phyloP scores from a whole-genome alignment of 257 asterid genomes.

The Solanum etuberosum region DNA sequence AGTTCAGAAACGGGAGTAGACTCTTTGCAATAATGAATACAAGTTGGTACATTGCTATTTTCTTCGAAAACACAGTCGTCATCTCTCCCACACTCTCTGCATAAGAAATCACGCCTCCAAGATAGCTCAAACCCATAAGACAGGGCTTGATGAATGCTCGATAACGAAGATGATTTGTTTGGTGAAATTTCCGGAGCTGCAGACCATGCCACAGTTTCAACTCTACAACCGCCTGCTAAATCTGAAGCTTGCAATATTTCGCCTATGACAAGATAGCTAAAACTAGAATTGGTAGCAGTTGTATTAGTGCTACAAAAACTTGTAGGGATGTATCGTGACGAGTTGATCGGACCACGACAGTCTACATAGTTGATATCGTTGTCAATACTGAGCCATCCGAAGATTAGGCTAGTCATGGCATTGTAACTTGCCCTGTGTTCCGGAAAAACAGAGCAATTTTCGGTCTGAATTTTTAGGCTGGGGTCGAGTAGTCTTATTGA shows the following conservation, averaged over 20 bases:
- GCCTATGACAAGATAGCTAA: constrained; percentile 20
- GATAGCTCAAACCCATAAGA: not conserved
- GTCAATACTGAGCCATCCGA: not conserved
- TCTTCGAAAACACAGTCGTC: constrained; percentile 1
- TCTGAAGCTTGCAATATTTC: constrained; percentile 11
- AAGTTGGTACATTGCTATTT: too few species aligned
- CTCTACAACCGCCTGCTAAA: constrained; percentile 32
- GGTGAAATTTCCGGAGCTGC: constrained; percentile 5
- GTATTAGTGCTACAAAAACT: constrained; percentile 22
- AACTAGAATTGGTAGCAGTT: not conserved
- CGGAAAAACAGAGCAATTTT: not conserved
- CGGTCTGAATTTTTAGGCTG: constrained; percentile 2
- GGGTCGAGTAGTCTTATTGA: constrained; percentile 43
- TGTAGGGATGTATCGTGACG: constrained; percentile 16
- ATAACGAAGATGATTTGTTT: not conserved
- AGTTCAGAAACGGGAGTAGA: too few species aligned
- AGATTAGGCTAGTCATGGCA: not conserved
- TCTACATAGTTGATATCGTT: constrained; percentile 14
- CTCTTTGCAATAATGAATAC: too few species aligned
- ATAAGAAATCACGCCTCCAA: not conserved
- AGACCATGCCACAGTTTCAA: constrained; percentile 9
- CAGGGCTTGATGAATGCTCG: not conserved
- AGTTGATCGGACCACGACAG: constrained; percentile 21
- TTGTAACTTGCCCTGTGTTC: not conserved
- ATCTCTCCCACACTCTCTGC: not conserved